Base-by-base conservation (phyloP, 2,329 filamentous ascomycete species). In the Emmonsiellopsis sp. region DNA sequence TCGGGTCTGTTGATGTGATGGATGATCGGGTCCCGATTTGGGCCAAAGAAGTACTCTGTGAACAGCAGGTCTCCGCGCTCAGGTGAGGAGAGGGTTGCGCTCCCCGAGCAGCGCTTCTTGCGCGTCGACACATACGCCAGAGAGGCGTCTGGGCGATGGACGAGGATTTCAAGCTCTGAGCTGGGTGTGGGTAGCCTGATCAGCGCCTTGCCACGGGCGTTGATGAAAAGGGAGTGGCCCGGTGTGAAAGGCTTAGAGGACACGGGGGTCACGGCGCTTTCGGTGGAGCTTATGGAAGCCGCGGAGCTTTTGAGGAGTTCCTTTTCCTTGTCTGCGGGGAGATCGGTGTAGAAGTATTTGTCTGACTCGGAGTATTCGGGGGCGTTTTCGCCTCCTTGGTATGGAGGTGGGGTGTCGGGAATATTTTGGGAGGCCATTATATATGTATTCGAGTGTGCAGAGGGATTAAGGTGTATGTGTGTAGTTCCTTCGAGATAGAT, bases 21-120 rank as follows among this genome's bases (percentile, higher is more conserved):
- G 26, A 85, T 66, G 43, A 73, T 65, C 2, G 81, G 81, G 6
- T 77, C 73, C 2, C 73, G 72, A 41, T 72, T 72, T 1, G 80
- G 80, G 0, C 81, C 81, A 60, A 78, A 82, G 57, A 75, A 76
- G 65, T 84, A 84, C 3, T 72, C 75, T 0, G 81, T 84, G 57
- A 73, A 76, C n/a, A 81, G 60, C 5, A 73, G 65, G 5, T 61
- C 58, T 7, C 64, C 66, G 6, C 54, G 42, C 15, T 66, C 59
- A 11, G 72, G 69, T 37, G 72, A 67, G 20, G 70, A 73, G 37
- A 76, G 65, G 3, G 78, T 64, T 47, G 82, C 74, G 57, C 73
- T 71, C 56, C 78, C 79, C 1, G 79, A 81, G 55, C 67, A 62
- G 44, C 71, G 70, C 7, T 67, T 65, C 9, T 71, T 70, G 3